Evolutionary conservation across 1,284 basidiomycete genomes (phyloP).

Genomic region (Marasmius sp.): DNA sequence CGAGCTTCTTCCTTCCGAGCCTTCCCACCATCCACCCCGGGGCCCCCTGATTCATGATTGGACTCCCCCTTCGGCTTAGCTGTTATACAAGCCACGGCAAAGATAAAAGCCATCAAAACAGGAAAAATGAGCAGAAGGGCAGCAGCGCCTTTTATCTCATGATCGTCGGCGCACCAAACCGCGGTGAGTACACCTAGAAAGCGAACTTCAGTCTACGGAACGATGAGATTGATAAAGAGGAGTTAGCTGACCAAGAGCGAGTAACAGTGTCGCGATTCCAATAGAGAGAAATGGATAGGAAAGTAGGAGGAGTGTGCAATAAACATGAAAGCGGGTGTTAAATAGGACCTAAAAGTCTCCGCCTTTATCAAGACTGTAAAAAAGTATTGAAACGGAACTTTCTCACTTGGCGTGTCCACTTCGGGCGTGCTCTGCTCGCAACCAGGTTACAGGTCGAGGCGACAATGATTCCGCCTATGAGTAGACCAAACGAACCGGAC

Average conservation of each 20-base stretch:
- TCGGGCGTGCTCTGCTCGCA: background rate
- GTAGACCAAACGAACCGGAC: background rate
- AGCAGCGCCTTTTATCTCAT: background rate
- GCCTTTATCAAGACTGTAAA: background rate
- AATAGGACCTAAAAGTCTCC: background rate
- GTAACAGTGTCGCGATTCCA: slow-evolving; percentile 18
- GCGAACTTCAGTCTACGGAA: background rate
- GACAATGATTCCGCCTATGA: background rate
- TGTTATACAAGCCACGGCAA: too few relatives aligned
- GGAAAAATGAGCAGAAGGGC: too few relatives aligned
- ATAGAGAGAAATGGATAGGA: background rate
- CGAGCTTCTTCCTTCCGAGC: too few relatives aligned
- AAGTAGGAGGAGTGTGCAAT: background rate
- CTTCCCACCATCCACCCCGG: too few relatives aligned
- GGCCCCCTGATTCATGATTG: too few relatives aligned
- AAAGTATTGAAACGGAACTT: background rate
- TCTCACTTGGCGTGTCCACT: background rate
- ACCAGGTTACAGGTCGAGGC: background rate
- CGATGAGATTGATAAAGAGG: background rate
- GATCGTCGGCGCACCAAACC: background rate
- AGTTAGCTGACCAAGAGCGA: background rate
- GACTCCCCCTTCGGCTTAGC: too few relatives aligned
- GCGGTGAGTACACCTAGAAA: background rate
- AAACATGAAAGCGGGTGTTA: background rate
- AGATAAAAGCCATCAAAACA: too few relatives aligned